Evolutionary conservation across 2,329 filamentous ascomycete species (phyloP).

Genomic region (Dissoconium aciculare): DNA sequence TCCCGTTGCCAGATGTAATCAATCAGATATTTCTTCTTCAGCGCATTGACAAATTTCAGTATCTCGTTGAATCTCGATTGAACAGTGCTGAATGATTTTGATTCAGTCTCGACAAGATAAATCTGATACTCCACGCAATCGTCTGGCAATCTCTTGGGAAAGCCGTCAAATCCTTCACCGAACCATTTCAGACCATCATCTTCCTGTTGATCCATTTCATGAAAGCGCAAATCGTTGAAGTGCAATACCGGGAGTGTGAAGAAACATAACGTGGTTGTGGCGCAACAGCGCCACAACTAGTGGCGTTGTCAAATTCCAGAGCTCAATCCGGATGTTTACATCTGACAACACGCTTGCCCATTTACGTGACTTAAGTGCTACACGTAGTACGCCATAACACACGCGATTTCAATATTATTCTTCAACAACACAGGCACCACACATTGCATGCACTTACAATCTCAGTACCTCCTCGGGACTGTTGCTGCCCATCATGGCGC

Average conservation of each 20-base stretch:
- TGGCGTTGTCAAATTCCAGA: neutral
- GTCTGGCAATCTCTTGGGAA: constrained; percentile 57
- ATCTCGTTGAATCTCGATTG: constrained; percentile 54
- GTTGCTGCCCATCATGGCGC: constrained; percentile 29
- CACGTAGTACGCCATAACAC: constrained; percentile 1
- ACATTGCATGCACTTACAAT: too few species aligned
- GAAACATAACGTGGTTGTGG: too few species aligned
- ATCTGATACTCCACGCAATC: constrained; percentile 78
- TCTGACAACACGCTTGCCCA: constrained; percentile 4
- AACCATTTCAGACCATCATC: constrained; percentile 51
- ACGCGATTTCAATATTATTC: constrained; percentile 1
- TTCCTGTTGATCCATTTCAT: constrained; percentile 18
- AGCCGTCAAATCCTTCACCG: constrained; percentile 48
- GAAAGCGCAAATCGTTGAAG: too few species aligned
- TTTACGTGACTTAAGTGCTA: constrained; percentile 1
- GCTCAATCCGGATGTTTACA: constrained; percentile 6
- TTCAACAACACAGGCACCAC: too few species aligned
- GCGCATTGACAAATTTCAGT: constrained; percentile 49
- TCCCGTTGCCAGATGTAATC: constrained; percentile 96
- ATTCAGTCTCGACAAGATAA: constrained; percentile 48
- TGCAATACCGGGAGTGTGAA: too few species aligned
- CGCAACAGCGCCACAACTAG: neutral
- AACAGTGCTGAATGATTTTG: constrained; percentile 35
- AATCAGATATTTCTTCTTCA: constrained; percentile 52
- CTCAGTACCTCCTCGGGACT: too few species aligned